These are phyloP conservation scores for Picochlorum sp. DNA, from an alignment of 139 green algal species.

Conservation along the genomic window DNA sequence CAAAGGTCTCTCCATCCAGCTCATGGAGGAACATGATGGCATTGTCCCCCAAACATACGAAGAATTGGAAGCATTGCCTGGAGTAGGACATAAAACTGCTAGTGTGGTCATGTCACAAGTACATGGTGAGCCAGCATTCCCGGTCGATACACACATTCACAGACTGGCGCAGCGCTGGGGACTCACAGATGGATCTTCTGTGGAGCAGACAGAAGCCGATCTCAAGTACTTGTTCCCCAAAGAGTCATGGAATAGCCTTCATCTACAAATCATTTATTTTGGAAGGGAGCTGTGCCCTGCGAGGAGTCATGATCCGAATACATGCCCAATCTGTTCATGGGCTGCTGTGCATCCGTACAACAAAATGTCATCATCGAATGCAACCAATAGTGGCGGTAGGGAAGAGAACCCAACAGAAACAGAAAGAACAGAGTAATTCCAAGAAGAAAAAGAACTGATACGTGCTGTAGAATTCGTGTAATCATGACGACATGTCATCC, in stretches of 20 bases:
- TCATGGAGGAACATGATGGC: constrained; percentile 58
- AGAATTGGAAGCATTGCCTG: constrained; percentile 68
- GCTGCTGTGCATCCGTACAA: constrained; percentile 43
- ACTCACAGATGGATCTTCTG: constrained; percentile 49
- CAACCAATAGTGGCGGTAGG: neutral
- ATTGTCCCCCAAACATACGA: constrained; percentile 62
- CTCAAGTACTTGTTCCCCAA: constrained; percentile 60
- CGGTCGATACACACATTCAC: constrained; percentile 91
- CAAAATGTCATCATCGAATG: constrained; percentile 8
- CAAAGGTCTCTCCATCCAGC: constrained; percentile 29
- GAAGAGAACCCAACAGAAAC: neutral
- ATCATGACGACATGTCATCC: too few species aligned
- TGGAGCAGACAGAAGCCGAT: constrained; percentile 78
- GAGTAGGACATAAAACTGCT: constrained; percentile 76
- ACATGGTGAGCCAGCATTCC: constrained; percentile 53
- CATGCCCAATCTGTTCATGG: constrained; percentile 78
- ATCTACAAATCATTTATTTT: constrained; percentile 73
- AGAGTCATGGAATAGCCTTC: constrained; percentile 41
- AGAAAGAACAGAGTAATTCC: too few species aligned
- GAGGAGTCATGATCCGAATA: constrained; percentile 46
- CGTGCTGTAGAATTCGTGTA: too few species aligned
- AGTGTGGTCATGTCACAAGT: constrained; percentile 17
- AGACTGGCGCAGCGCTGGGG: constrained; percentile 59
- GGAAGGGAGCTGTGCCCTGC: constrained; percentile 75
- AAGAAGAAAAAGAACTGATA: too few species aligned